These are phyloP conservation scores for Cytospora chrysosperma DNA, from an alignment of 2,329 filamentous ascomycete species.

Conservation along the genomic window DNA sequence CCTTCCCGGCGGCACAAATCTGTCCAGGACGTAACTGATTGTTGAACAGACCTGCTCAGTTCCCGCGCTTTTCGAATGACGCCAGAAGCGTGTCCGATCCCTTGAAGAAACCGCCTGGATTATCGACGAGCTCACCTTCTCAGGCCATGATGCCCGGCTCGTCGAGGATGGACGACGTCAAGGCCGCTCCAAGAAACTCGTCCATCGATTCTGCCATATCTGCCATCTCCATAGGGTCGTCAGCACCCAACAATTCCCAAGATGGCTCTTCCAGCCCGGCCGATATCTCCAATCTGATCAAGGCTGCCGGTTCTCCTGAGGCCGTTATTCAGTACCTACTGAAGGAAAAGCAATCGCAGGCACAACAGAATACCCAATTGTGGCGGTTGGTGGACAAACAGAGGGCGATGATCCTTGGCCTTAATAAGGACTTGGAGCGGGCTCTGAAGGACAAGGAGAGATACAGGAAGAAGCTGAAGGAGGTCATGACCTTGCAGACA, in stretches of 20 bases:
- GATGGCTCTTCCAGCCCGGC: constrained; percentile 61
- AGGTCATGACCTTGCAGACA: constrained; percentile 52
- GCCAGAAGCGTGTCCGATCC: constrained; percentile 45
- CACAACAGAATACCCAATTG: constrained; percentile 86
- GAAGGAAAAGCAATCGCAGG: constrained; percentile 86
- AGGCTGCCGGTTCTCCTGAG: constrained; percentile 83
- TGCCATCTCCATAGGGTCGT: constrained; percentile 61
- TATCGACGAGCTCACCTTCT: constrained; percentile 39
- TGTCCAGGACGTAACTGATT: background rate
- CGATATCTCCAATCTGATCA: constrained; percentile 77
- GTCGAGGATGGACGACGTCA: constrained; percentile 41
- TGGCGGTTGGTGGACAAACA: constrained; percentile 98
- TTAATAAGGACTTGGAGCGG: constrained; percentile 92
- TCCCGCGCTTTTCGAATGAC: constrained; percentile 47
- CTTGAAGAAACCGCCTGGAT: constrained; percentile 42
- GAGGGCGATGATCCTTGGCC: constrained; percentile 83
- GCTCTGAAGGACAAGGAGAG: constrained; percentile 92
- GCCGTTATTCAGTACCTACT: constrained; percentile 84
- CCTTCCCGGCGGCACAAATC: constrained; percentile 4
- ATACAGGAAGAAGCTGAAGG: constrained; percentile 88
- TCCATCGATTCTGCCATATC: constrained; percentile 96
- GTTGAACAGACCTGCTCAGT: constrained; percentile 31
- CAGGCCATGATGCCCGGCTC: constrained; percentile 47
- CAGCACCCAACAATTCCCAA: constrained; percentile 57
- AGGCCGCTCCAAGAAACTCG: constrained; percentile 64